phyloP scores from a whole-genome alignment of 2,329 filamentous ascomycete genomes.

The Plectosphaerella cucumerina region DNA sequence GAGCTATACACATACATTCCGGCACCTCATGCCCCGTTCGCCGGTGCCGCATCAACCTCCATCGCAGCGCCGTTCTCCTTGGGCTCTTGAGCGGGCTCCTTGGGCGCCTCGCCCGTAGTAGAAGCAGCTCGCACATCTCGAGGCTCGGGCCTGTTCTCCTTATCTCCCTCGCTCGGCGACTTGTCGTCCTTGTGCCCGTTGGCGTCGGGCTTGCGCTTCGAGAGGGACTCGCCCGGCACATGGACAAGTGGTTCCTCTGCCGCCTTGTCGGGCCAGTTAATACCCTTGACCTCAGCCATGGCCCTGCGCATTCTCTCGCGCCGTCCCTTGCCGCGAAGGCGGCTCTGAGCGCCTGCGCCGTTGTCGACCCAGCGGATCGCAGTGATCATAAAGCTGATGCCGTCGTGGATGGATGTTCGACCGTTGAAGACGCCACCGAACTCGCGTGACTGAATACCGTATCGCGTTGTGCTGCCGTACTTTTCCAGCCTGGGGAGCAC shows the following conservation, averaged over 20 bases:
- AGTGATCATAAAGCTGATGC: slow-evolving; percentile 82
- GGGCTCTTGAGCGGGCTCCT: background rate
- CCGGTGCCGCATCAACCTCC: slow-evolving; percentile 3
- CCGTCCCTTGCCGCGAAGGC: slow-evolving; percentile 51
- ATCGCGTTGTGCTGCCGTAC: slow-evolving; percentile 71
- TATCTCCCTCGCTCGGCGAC: slow-evolving; percentile 34
- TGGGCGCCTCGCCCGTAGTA: background rate
- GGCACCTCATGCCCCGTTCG: background rate
- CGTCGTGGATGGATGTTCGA: slow-evolving; percentile 60
- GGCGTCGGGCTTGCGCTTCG: background rate
- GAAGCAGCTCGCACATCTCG: background rate
- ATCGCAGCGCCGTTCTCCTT: slow-evolving; percentile 1
- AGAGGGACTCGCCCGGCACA: background rate
- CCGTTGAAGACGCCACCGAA: slow-evolving; percentile 58
- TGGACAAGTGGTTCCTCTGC: slow-evolving; percentile 28
- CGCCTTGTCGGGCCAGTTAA: slow-evolving; percentile 7
- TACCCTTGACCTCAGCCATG: slow-evolving; percentile 45
- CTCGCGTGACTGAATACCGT: slow-evolving; percentile 76
- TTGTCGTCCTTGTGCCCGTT: slow-evolving; percentile 21
- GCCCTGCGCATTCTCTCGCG: slow-evolving; percentile 54
- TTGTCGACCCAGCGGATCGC: slow-evolving; percentile 80
- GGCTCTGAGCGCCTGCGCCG: slow-evolving; percentile 58
- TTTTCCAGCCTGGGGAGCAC: slow-evolving; percentile 75
- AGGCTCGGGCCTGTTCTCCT: slow-evolving; percentile 36
- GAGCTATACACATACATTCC: too few species aligned